Base-by-base conservation (phyloP, 1,284 basidiomycete genomes). In the Papiliotrema nemorosa region DNA sequence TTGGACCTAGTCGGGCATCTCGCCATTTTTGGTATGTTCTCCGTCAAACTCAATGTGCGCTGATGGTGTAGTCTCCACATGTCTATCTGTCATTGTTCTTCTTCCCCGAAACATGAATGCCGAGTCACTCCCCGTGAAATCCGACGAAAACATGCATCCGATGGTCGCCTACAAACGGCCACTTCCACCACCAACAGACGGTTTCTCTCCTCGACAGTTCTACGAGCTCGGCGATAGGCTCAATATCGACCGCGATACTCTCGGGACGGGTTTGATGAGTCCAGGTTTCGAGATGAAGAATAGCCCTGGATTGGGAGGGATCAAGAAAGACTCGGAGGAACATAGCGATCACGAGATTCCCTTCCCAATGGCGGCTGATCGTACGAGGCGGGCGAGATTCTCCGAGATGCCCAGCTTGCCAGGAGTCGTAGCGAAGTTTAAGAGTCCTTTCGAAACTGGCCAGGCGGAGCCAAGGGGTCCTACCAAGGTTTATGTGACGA, bases 11-110 rank as follows among this genome's bases (percentile, higher is more conserved):
- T 29, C 31, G 57, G 57, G 20, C 38, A 58, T 14, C 57, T 64
- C 45, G 55, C 53, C 44, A 57, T 65, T 39, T 69, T 66, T 50
- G n/a, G 44, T 47, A 26, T 14, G 18, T 26, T 24, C 10, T 7
- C 46, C 22, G 10, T 31, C 37, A 18, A 22, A 20, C 31, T 40
- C 38, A 40, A 21, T 3, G 24, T 36, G 39, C n/a, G n/a, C n/a
- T n/a, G n/a, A n/a, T n/a, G n/a, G n/a, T n/a, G n/a, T n/a, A n/a
- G 52, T 52, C 16, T 57, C 59, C 22, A 62, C 60, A 14, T 57
- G 54, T 34, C 10, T 67, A 13, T 64, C 62, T 21, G 49, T 69
- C 38, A 52, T 69, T 27, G 65, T 68, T 52, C 59, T 66, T 18
- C 58, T 68, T 14, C 66, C 66, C 10, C 58, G 63, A 35, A 66